phyloP scores from a whole-genome alignment of 257 asterid species.

The Solanum etuberosum region DNA sequence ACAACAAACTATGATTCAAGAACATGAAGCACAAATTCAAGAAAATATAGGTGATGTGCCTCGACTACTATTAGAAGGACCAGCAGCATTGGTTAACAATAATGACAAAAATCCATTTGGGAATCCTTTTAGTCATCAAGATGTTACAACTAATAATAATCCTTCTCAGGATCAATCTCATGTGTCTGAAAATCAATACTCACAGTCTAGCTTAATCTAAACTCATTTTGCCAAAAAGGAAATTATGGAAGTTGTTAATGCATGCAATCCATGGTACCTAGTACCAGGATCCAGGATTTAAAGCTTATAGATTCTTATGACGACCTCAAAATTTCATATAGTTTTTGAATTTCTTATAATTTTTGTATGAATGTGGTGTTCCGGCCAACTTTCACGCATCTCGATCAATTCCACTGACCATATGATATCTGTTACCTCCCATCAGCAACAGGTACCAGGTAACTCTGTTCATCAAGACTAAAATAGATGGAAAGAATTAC shows the following conservation, averaged over 20 bases:
- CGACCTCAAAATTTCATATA: not conserved
- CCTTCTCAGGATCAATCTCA: not conserved
- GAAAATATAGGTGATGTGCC: not conserved
- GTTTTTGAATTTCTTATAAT: not conserved
- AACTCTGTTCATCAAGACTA: not conserved
- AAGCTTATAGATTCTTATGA: not conserved
- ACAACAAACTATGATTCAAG: not conserved
- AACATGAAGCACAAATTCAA: not conserved
- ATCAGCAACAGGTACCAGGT: too few species aligned
- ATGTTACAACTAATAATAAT: not conserved
- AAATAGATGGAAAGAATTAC: too few species aligned
- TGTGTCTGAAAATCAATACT: conserved; percentile 19
- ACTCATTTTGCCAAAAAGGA: not conserved
- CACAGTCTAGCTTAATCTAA: conserved; percentile 23
- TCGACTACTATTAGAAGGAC: not conserved
- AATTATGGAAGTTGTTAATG: not conserved
- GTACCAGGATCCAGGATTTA: not conserved
- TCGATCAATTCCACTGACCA: too few species aligned
- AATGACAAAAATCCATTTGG: conserved; percentile 20
- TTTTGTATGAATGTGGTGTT: not conserved
- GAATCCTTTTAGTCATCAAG: conserved; percentile 44
- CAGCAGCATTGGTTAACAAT: conserved; percentile 1
- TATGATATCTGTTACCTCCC: not conserved
- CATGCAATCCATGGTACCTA: not conserved
- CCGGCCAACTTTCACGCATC: too few species aligned